These are phyloP conservation scores for Aspergillus quadricinctus DNA, from an alignment of 2,329 filamentous ascomycete genomes.

Conservation along the genomic window DNA sequence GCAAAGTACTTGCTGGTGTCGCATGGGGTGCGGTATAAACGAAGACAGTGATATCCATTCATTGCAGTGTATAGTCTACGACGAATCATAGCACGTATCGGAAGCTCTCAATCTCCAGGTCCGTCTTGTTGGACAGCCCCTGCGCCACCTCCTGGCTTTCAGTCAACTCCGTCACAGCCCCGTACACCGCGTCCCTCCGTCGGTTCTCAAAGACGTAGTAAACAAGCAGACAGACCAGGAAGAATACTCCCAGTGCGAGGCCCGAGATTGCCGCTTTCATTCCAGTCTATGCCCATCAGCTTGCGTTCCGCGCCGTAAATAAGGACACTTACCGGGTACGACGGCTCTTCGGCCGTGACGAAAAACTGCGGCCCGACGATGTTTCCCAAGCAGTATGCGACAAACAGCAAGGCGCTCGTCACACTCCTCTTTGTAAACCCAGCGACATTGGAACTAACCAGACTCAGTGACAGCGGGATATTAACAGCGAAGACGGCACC, in stretches of 20 bases:
- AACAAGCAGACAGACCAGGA: conserved; percentile 23
- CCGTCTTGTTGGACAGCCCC: conserved; percentile 33
- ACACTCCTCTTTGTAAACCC: conserved; percentile 35
- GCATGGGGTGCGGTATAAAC: conserved; percentile 27
- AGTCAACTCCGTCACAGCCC: conserved; percentile 19
- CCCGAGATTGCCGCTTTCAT: conserved; percentile 31
- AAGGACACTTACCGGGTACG: conserved; percentile 27
- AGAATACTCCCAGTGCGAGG: conserved; percentile 25
- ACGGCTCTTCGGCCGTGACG: conserved; percentile 27
- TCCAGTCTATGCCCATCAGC: conserved; percentile 23
- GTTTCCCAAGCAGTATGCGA: conserved; percentile 36
- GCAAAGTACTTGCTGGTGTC: conserved; percentile 30
- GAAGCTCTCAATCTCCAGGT: conserved; percentile 32
- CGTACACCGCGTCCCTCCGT: conserved; percentile 25
- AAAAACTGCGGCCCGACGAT: conserved; percentile 34
- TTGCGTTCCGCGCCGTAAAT: too few relatives aligned
- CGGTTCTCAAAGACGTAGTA: conserved; percentile 31
- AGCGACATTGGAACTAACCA: conserved; percentile 34
- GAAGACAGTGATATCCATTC: background rate
- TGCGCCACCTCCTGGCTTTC: conserved; percentile 24
- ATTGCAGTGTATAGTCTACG: background rate
- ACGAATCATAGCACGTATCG: conserved; percentile 26
- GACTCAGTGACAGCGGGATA: conserved; percentile 32
- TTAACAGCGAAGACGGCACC: conserved; percentile 32
- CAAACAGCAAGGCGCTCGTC: conserved; percentile 46